These are phyloP conservation scores for Fomitopsis betulina DNA, from an alignment of 1,284 basidiomycete species.

Conservation along the genomic window DNA sequence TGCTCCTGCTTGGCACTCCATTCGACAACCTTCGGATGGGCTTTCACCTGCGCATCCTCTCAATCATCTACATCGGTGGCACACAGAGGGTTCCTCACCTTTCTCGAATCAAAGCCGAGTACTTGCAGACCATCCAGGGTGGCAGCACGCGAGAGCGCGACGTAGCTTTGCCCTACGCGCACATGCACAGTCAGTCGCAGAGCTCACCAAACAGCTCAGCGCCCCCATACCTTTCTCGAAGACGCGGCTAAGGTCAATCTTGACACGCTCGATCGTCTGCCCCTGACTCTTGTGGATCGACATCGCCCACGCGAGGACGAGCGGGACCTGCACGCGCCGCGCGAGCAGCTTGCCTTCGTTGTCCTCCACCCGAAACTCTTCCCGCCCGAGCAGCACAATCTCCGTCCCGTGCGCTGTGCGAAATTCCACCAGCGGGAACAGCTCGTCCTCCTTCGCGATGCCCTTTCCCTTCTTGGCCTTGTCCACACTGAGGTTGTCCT, in stretches of 20 bases:
- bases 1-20: conserved; percentile 62
- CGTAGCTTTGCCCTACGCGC: conserved; percentile 81
- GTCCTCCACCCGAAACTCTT: conserved; percentile 43
- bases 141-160: conserved; percentile 93
- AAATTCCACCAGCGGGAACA: conserved; percentile 79
- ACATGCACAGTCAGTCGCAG: background rate
- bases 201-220: conserved; percentile 3
- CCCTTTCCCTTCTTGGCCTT: conserved; percentile 26
- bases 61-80: background rate
- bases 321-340: conserved; percentile 58
- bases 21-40: conserved; percentile 62
- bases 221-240: conserved; percentile 80
- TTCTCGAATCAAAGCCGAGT: conserved; percentile 76
- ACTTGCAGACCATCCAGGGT: conserved; percentile 90
- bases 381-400: conserved; percentile 45
- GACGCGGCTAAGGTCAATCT: conserved; percentile 74
- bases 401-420: conserved; percentile 57
- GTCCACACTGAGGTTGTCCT: conserved; percentile 16
- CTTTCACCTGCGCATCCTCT: conserved; percentile 46
- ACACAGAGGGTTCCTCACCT: conserved; percentile 38
- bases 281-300: conserved; percentile 95
- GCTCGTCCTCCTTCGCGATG: conserved; percentile 31
- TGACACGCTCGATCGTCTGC: conserved; percentile 84
- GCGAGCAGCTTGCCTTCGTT: conserved; percentile 35
- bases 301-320: conserved; percentile 92